Evolutionary conservation across 2,329 filamentous ascomycete genomes (phyloP).

Genomic region (Colletotrichum cuscutae): DNA sequence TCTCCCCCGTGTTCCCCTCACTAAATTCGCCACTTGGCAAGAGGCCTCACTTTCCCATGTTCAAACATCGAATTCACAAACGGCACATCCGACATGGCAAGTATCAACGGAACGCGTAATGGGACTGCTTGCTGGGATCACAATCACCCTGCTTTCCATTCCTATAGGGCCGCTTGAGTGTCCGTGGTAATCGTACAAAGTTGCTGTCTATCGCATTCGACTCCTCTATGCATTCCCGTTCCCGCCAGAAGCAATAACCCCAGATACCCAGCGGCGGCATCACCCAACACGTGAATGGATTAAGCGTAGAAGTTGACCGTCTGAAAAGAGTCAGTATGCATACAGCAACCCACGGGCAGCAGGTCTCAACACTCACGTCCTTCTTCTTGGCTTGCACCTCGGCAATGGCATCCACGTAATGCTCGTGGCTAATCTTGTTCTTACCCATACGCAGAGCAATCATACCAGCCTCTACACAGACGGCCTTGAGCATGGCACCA

Average conservation of each 20-base stretch:
- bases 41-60: constrained; percentile 16
- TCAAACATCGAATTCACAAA: background rate
- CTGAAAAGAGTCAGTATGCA: constrained; percentile 47
- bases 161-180: constrained; percentile 31
- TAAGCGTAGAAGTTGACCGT: constrained; percentile 69
- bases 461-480: constrained; percentile 99
- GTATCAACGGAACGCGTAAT: background rate
- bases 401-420: constrained; percentile 97
- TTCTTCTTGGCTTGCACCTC: constrained; percentile 98
- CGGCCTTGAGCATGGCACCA: constrained; percentile 96
- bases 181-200: constrained; percentile 36
- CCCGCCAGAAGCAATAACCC: constrained; percentile 31
- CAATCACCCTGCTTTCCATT: constrained; percentile 32
- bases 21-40: constrained; percentile 24
- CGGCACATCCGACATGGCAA: background rate
- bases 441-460: constrained; percentile 94
- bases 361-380: constrained; percentile 66
- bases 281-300: constrained; percentile 31
- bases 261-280: constrained; percentile 27
- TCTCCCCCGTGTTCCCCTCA: background rate
- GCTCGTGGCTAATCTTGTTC: constrained; percentile 96
- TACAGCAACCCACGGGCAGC: background rate
- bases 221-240: constrained; percentile 33
- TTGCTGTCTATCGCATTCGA: constrained; percentile 35
- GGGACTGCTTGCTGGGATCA: background rate